Conservation (phyloP, 257 asterid genomes). For the Euphrasia confusa region DNA sequence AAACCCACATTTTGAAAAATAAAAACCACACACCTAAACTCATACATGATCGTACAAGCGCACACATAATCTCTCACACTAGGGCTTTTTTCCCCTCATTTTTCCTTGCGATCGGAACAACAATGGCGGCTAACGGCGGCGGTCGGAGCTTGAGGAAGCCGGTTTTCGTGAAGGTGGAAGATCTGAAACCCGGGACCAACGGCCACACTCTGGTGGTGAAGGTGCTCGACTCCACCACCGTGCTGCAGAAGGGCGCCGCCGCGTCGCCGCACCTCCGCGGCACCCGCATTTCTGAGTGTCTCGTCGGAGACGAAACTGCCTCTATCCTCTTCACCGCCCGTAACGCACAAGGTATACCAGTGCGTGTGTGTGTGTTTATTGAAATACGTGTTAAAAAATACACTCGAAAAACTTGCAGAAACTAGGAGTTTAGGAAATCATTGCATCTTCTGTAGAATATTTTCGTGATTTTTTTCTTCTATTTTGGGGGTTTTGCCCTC, state of each 20-base stretch:
- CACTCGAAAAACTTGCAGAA: neutral
- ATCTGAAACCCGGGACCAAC: conserved; percentile 47
- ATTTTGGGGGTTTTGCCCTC: conserved; percentile 3
- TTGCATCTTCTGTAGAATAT: neutral
- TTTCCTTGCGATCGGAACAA: conserved; percentile 14
- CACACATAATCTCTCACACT: conserved; percentile 22
- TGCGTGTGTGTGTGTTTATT: neutral
- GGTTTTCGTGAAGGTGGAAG: conserved; percentile 60
- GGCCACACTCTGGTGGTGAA: conserved; percentile 64
- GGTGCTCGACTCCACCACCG: conserved; percentile 42
- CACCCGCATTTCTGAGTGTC: conserved; percentile 68
- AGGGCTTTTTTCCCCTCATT: conserved; percentile 25
- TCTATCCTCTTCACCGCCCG: conserved; percentile 71
- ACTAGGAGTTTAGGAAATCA: neutral
- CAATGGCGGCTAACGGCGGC: conserved; percentile 40
- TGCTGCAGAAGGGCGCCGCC: conserved; percentile 44
- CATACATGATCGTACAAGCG: conserved; percentile 10
- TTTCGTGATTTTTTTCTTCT: neutral
- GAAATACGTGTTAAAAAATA: neutral
- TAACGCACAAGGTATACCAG: conserved; percentile 59
- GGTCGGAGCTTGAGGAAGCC: conserved; percentile 40
- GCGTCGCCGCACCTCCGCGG: conserved; percentile 43
- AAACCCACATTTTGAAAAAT: conserved; percentile 27
- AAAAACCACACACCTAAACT: neutral
- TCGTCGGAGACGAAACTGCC: conserved; percentile 78